Conservation (phyloP, 1,139 yeast genomes). For the Geotrichum aggregatum region DNA sequence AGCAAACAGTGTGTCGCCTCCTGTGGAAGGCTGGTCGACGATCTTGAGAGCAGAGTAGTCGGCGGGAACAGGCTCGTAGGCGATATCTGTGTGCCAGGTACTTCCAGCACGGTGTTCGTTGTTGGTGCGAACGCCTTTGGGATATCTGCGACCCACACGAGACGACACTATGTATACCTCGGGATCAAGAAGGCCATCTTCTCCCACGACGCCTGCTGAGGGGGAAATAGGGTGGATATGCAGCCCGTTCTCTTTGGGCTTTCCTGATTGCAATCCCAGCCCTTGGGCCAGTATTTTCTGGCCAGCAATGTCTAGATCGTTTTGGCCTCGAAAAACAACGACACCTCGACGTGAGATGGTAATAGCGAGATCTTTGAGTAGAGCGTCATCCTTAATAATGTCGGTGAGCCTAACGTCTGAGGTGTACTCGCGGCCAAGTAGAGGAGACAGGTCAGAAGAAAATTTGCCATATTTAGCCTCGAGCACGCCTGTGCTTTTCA, state of each 20-base stretch:
- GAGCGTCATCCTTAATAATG: not conserved
- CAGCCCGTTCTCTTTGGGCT: conserved; percentile 7
- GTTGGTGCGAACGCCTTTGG: conserved; percentile 37
- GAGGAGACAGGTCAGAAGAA: conserved; percentile 7
- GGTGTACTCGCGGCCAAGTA: conserved; percentile 6
- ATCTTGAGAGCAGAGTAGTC: conserved; percentile 45
- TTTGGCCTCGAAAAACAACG: conserved; percentile 60
- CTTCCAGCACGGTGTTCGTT: conserved; percentile 5
- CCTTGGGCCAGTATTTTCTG: conserved; percentile 34
- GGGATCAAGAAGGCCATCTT: conserved; percentile 23
- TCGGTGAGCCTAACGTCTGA: conserved; percentile 11
- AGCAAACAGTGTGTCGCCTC: conserved; percentile 49
- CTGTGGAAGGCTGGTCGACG: conserved; percentile 44
- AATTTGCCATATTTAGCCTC: conserved; percentile 6
- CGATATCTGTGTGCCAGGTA: conserved; percentile 48
- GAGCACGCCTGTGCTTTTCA: conserved; percentile 1
- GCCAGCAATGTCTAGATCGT: conserved; percentile 50
- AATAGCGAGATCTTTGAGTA: conserved; percentile 52
- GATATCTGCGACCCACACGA: not conserved
- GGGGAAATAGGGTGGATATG: conserved; percentile 15
- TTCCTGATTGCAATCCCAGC: conserved; percentile 7
- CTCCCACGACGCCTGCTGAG: conserved; percentile 6
- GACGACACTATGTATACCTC: conserved; percentile 27
- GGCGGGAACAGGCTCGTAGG: conserved; percentile 47
- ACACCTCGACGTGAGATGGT: conserved; percentile 64